Base-by-base conservation (phyloP, 805 yeast species). In the Pichia sporocuriosa region DNA sequence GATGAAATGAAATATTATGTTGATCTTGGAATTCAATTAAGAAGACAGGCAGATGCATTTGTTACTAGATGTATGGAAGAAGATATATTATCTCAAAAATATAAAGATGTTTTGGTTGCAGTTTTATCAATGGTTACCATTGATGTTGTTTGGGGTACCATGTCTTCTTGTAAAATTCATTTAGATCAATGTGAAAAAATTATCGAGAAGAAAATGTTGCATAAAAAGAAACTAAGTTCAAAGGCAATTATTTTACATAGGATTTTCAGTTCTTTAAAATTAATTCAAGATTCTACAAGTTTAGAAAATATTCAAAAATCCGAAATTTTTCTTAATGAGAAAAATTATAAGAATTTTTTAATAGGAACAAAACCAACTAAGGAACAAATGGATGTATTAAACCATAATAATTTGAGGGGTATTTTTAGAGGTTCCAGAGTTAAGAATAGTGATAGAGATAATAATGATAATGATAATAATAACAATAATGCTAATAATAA, bases 101-200 rank as follows among this genome's bases (percentile, higher is more conserved):
- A 87, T 59, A 86, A 87, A 56, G 95, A 86, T 56, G 84, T 85
- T 4, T 59, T 87, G 22, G 83, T 86, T 38, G 93, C 95, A 1
- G 79, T 84, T 19, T 69, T 87, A 58, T 80, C 93, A 2, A 84
- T 86, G 95, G 85, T 81, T 36, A 79, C 89, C 6, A 84, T 87
- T 39, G 95, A 87, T 62, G 80, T 85, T 39, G 89, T 85, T 13
- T 83, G 94, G 86, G 95, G 96, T 3, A 79, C 90, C 1, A 84
- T 84, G 89, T 80, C 83, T 42, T 93, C 84, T 50, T 85, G 95
- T 54, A 78, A 77, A 48, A 72, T 79, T 44, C 85, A 85, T 62
- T 67, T 87, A 40, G 74, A 77, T 41, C 77, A 87, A 52, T 84
- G 95, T 63, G 90, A 85, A 47, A 74, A 73, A 42, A 80, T 84